Base-by-base conservation (phyloP, 768 basidiomycete species). In the Auricularia auricula-judae region DNA sequence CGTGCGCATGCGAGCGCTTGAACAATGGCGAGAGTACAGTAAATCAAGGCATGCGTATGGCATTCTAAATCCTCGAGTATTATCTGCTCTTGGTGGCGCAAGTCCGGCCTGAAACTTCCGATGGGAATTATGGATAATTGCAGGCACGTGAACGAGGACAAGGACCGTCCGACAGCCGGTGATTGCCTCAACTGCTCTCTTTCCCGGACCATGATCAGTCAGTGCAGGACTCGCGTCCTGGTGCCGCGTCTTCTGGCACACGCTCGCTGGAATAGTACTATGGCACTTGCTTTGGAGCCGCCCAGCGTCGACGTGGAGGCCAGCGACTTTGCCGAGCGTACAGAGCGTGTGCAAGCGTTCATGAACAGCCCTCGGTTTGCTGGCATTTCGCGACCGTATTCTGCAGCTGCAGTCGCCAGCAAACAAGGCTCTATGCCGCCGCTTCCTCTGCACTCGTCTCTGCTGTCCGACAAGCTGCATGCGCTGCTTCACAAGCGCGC, bases 351-450 rank as follows among this genome's bases (percentile, higher is more conserved):
- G 77, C 75, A 84, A 18, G 76, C 80, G 2, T 98, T 91, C 83
- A 93, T 93, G 73, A 71, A 79, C 35, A 81, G 80, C 23, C 84
- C 92, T 18, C 85, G 94, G 18, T 97, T 93, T 72, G 76, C 79
- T 33, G 76, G 76, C 65, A 82, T 91, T 63, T 86, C 85, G 70
- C 82, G 95, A 12, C 86, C 93, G 0, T 98, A 98, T 75, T 78
- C 88, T 3, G 81, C 93, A 3, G 82, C 83, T 35, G 82, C 85
- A 53, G 89, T 98, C 67, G 93, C 86, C 3, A 84, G 88, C 23
- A 95, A 97, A 76, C 93, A 96, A 70, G 95, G 95, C 36, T 88
- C 87, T 18, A 78, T 93, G 21, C 89, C 92, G 7, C 84, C 91
- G 18, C 77, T 87, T 16, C 87, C 90, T 3, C 82, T 89, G 35